Conservation (phyloP, 495 filamentous ascomycete genomes). For the Peziza echinospora region DNA sequence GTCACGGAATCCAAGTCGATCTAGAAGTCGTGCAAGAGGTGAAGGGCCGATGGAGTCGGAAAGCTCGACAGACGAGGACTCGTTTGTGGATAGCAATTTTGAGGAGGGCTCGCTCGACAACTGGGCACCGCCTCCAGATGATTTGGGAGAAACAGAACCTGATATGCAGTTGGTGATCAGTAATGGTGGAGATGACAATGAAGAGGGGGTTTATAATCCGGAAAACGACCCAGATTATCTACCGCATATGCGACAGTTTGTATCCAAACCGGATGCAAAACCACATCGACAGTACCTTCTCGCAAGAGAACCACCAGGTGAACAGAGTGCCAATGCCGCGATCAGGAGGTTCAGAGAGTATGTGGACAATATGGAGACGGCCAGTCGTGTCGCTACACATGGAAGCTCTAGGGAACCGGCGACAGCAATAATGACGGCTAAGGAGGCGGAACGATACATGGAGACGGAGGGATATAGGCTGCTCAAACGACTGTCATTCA, state of each 20-base stretch:
- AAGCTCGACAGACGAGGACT: slow-evolving; percentile 15
- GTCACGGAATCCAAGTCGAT: not conserved
- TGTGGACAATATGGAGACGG: slow-evolving; percentile 16
- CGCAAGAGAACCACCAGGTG: slow-evolving; percentile 5
- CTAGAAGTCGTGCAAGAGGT: not conserved
- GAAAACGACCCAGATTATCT: slow-evolving; percentile 12
- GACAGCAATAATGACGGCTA: slow-evolving; percentile 5
- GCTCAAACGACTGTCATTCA: slow-evolving; percentile 13
- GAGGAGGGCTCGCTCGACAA: slow-evolving; percentile 14
- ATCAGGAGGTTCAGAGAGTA: slow-evolving; percentile 10
- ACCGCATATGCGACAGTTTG: slow-evolving; percentile 12
- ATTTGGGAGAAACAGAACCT: slow-evolving; percentile 7
- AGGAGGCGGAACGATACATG: slow-evolving; percentile 12
- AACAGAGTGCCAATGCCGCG: slow-evolving; percentile 12
- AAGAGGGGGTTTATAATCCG: slow-evolving; percentile 9
- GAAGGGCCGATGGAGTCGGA: slow-evolving; percentile 2
- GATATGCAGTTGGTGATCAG: slow-evolving; percentile 4
- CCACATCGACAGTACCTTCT: slow-evolving; percentile 12
- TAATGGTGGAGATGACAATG: slow-evolving; percentile 5
- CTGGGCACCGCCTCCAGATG: slow-evolving; percentile 4
- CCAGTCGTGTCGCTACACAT: slow-evolving; percentile 17
- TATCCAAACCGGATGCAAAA: slow-evolving; percentile 10
- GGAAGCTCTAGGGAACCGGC: slow-evolving; percentile 15
- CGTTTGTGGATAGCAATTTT: slow-evolving; percentile 6
- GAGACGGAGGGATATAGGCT: slow-evolving; percentile 4